phyloP scores from a whole-genome alignment of 768 basidiomycete species.

The Lactifluus volemus region DNA sequence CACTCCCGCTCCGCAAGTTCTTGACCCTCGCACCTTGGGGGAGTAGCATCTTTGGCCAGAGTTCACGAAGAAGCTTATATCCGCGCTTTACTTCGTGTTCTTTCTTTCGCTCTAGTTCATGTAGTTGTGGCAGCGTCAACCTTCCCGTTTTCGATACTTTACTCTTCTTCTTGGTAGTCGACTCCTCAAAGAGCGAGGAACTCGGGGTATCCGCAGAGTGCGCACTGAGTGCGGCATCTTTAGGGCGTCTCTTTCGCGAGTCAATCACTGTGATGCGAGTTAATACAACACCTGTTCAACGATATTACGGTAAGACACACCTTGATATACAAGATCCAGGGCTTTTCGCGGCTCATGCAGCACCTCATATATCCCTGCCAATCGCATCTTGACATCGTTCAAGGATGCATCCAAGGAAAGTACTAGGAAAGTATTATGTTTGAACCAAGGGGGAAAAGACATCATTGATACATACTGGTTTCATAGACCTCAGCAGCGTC shows the following conservation, averaged over 20 bases:
- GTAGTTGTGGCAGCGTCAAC: conserved; percentile 48
- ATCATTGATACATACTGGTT: conserved; percentile 44
- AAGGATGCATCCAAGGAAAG: conserved; percentile 63
- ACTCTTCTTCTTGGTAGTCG: conserved; percentile 33
- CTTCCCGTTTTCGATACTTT: conserved; percentile 30
- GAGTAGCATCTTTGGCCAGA: conserved; percentile 49
- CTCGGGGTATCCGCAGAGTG: conserved; percentile 26
- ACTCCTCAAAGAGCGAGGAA: conserved; percentile 58
- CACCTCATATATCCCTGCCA: conserved; percentile 87
- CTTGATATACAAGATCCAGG: conserved; percentile 75
- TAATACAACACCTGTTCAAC: background rate
- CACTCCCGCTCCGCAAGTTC: conserved; percentile 58
- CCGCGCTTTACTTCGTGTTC: conserved; percentile 53
- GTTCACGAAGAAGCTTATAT: conserved; percentile 49
- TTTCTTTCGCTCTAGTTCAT: conserved; percentile 24
- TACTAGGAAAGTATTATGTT: conserved; percentile 36
- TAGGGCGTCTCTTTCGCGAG: conserved; percentile 24
- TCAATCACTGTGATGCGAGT: conserved; percentile 28
- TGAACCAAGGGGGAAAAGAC: background rate
- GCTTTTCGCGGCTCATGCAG: conserved; percentile 73
- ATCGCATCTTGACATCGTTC: conserved; percentile 79
- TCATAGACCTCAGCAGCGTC: conserved; percentile 81
- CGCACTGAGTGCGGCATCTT: conserved; percentile 13
- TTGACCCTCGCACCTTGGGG: conserved; percentile 33
- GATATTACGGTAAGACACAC: conserved; percentile 31